These are phyloP conservation scores for Neoarthrinium moseri DNA, from an alignment of 2,329 filamentous ascomycete species.

Conservation along the genomic window DNA sequence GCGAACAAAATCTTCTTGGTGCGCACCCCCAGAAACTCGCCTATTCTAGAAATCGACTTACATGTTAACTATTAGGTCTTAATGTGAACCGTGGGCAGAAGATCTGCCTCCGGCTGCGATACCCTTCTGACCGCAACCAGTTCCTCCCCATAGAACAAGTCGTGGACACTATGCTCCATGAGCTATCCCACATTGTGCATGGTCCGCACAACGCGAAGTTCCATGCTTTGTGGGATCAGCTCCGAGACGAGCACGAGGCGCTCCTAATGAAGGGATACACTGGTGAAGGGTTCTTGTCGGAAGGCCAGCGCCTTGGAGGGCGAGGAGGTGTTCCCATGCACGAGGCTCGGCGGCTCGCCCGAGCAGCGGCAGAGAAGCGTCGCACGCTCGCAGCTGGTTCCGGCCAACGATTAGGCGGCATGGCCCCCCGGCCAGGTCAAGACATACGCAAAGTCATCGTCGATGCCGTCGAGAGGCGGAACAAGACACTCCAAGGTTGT, in stretches of 20 bases:
- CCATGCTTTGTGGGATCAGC: conserved; percentile 82
- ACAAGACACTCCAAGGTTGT: conserved; percentile 69
- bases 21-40: conserved; percentile 14
- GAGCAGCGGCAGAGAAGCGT: conserved; percentile 72
- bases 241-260: conserved; percentile 80
- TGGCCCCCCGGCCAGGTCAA: conserved; percentile 48
- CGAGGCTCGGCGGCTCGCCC: conserved; percentile 73
- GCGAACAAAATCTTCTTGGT: conserved; percentile 71
- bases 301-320: conserved; percentile 73
- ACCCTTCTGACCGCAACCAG: conserved; percentile 69
- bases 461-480: conserved; percentile 68
- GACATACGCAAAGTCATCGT: conserved; percentile 73
- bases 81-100: conserved; percentile 76
- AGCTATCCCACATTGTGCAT: conserved; percentile 84
- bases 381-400: conserved; percentile 56
- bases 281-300: conserved; percentile 81
- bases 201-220: conserved; percentile 83
- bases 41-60: neutral
- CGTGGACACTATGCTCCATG: conserved; percentile 90
- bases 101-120: conserved; percentile 80
- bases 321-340: conserved; percentile 57
- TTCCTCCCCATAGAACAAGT: conserved; percentile 81
- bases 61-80: conserved; percentile 47
- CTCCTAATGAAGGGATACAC: conserved; percentile 81
- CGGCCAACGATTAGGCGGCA: conserved; percentile 72